Evolutionary conservation across 768 basidiomycete species (phyloP).

Genomic region (Ephemerocybe angulata): DNA sequence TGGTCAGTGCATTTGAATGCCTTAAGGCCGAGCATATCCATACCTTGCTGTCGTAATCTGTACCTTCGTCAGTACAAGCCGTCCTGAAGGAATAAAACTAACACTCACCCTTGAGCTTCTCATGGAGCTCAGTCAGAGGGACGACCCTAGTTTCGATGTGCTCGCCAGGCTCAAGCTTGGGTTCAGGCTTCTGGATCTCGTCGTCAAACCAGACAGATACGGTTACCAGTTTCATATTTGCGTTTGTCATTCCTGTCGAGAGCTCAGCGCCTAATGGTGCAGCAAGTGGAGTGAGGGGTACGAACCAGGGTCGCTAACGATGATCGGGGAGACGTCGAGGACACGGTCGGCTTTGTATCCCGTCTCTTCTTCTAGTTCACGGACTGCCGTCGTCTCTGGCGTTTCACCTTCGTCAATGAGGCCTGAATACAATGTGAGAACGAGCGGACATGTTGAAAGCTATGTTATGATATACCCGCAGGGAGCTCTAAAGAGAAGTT

Average conservation of each 20-base stretch:
- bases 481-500: slow-evolving; percentile 30
- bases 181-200: slow-evolving; percentile 61
- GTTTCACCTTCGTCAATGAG: slow-evolving; percentile 85
- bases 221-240: slow-evolving; percentile 86
- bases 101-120: slow-evolving; percentile 62
- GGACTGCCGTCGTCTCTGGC: slow-evolving; percentile 72
- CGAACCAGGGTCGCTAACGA: slow-evolving; percentile 72
- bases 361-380: slow-evolving; percentile 92
- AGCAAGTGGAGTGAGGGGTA: neutral
- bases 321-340: slow-evolving; percentile 55
- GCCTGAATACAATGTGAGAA: slow-evolving; percentile 37
- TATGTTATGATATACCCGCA: slow-evolving; percentile 24
- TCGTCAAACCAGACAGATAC: slow-evolving; percentile 67
- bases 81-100: neutral
- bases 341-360: slow-evolving; percentile 72
- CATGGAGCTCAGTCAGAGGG: slow-evolving; percentile 58
- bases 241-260: slow-evolving; percentile 82
- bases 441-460: neutral
- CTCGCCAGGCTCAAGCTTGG: slow-evolving; percentile 84
- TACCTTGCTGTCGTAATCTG: slow-evolving; percentile 63
- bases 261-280: neutral
- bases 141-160: slow-evolving; percentile 74
- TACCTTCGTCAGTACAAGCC: neutral
- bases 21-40: slow-evolving; percentile 2
- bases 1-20: slow-evolving; percentile 1